phyloP scores from a whole-genome alignment of 768 basidiomycete species.

The Tephrocybe sp. region DNA sequence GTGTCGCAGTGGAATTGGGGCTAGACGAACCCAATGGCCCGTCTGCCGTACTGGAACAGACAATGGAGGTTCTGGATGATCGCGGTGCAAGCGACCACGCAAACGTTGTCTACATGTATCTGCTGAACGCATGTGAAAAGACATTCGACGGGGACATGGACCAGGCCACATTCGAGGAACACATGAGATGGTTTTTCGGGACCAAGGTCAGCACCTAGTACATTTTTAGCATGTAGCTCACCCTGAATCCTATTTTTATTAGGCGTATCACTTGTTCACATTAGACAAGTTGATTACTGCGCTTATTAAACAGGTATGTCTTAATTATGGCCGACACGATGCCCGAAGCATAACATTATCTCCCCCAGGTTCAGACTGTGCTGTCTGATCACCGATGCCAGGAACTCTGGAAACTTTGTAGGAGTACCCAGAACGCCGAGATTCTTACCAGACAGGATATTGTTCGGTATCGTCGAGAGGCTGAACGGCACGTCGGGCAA shows the following conservation, averaged over 20 bases:
- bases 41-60: slow-evolving; percentile 65
- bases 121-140: slow-evolving; percentile 90
- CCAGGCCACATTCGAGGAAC: slow-evolving; percentile 90
- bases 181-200: slow-evolving; percentile 93
- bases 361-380: slow-evolving; percentile 77
- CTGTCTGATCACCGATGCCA: slow-evolving; percentile 83
- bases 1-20: slow-evolving; percentile 80
- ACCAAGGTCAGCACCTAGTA: slow-evolving; percentile 58
- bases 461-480: slow-evolving; percentile 77
- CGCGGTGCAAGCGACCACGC: slow-evolving; percentile 44
- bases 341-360: not conserved
- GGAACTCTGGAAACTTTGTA: slow-evolving; percentile 78
- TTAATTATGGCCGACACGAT: not conserved
- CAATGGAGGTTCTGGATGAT: slow-evolving; percentile 59
- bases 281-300: slow-evolving; percentile 89
- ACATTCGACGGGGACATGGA: slow-evolving; percentile 93
- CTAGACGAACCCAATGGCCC: slow-evolving; percentile 83
- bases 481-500: slow-evolving; percentile 70
- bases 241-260: slow-evolving; percentile 28
- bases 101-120: slow-evolving; percentile 83
- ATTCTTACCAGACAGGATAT: slow-evolving; percentile 61
- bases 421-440: slow-evolving; percentile 57
- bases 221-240: slow-evolving; percentile 7
- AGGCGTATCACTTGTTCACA: slow-evolving; percentile 93
- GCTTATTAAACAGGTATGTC: slow-evolving; percentile 84